phyloP scores from a whole-genome alignment of 208 protist species.

The Angomonas desouzai region DNA sequence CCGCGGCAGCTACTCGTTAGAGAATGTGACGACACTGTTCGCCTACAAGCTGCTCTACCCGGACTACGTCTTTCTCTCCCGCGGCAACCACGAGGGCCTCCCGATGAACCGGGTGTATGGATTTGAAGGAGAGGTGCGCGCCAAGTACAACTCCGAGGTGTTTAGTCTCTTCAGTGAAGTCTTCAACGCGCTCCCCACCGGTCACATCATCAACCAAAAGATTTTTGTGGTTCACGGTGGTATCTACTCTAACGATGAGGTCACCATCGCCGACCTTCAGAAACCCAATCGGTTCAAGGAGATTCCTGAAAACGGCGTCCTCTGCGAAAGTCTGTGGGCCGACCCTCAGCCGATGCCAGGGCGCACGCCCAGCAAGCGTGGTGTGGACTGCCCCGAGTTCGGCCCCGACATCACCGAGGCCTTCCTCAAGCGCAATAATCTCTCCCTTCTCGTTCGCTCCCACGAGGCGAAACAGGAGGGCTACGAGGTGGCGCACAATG shows the following conservation, averaged over 20 bases:
- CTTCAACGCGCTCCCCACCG: slow-evolving; percentile 94
- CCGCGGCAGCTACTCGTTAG: slow-evolving; percentile 95
- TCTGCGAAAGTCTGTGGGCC: slow-evolving; percentile 97
- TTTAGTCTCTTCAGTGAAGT: slow-evolving; percentile 95
- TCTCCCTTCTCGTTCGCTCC: slow-evolving; percentile 94
- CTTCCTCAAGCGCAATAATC: slow-evolving; percentile 94
- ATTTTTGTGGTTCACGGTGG: slow-evolving; percentile 97
- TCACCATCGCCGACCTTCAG: slow-evolving; percentile 96
- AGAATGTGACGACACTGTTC: slow-evolving; percentile 96
- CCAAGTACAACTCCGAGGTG: slow-evolving; percentile 92
- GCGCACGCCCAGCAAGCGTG: slow-evolving; percentile 92
- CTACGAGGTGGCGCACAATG: slow-evolving; percentile 93
- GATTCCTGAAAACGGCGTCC: slow-evolving; percentile 93
- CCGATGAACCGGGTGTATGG: slow-evolving; percentile 98
- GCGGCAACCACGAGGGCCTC: slow-evolving; percentile 96
- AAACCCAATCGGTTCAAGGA: slow-evolving; percentile 93
- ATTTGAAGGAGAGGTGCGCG: slow-evolving; percentile 97
- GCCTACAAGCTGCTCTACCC: slow-evolving; percentile 96
- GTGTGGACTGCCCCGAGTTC: slow-evolving; percentile 94
- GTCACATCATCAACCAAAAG: slow-evolving; percentile 90
- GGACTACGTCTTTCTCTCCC: slow-evolving; percentile 92
- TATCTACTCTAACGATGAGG: slow-evolving; percentile 93
- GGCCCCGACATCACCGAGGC: slow-evolving; percentile 96
- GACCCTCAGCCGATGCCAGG: slow-evolving; percentile 94
- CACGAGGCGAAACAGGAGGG: slow-evolving; percentile 98